Evolutionary conservation across 1,284 basidiomycete genomes (phyloP), one percentile per base, ranked within the genome.

Genomic region (Trichosporon sp.): DNA sequence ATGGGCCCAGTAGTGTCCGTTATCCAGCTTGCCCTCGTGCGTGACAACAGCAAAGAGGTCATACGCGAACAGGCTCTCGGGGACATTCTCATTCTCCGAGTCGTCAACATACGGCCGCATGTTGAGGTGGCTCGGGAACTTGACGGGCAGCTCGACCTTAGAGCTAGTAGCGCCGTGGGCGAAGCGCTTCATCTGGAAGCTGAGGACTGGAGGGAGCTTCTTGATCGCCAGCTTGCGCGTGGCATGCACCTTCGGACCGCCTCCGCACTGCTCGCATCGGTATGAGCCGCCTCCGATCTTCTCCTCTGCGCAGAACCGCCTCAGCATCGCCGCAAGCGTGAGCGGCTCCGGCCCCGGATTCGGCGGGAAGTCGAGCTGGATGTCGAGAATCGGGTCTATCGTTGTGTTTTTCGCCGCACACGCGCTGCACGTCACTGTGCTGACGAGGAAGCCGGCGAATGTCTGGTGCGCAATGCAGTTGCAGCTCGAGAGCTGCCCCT

Each of bases 161-260:
- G 87, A 86, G 2, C 90, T 86, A 25, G 85, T 83, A 2, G 86
- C 85, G 73, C 87, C 89, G 72, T 97, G 93, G 73, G 96, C 95
- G 77, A 97, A 98, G 3, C 95, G 88, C 85, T 98, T 99, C 81
- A 99, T 89, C 78, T 98, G 95, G 71, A 98, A 92, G 71, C 90
- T 92, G 54, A 99, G 83, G 0, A 96, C 92, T 0, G 92, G 90
- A 0, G 95, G 94, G 4, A 99, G 83, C 67, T 89, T 89, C 62
- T 86, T 86, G 70, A 98, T 88, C 68, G 88, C 90, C 59, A 98
- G 81, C 52, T 91, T 88, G 74, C 95, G 94, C 70, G 85, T 90
- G 0, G 89, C 90, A 68, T 74, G 73, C 29, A 72, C 71, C 9
- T 73, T 73, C 13, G 58, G 58, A 7, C 76, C 76, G 21, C 76